Evolutionary conservation across 139 green algal genomes (phyloP).

Genomic region (Desmodesmus armatus): DNA sequence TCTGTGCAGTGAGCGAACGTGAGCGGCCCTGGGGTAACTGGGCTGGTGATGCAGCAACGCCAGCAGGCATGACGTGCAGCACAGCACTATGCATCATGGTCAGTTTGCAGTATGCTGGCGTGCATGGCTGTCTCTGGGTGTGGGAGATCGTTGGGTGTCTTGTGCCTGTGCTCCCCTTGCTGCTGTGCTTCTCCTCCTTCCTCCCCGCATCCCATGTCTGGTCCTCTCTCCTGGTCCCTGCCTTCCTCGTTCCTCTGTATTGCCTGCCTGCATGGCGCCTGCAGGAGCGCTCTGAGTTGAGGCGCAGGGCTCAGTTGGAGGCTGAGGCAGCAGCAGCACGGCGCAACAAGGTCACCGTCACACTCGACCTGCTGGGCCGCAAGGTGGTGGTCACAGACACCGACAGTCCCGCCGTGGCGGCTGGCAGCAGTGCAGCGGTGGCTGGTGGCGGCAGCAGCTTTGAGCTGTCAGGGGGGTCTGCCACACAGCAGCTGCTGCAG

Average conservation of each 20-base stretch:
- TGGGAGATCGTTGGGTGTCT: too few species aligned
- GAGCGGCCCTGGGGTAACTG: neutral
- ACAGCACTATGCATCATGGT: neutral
- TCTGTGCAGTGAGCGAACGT: too few species aligned
- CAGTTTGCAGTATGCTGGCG: neutral
- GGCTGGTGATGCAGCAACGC: neutral
- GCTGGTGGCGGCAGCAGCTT: slow-evolving; percentile 5
- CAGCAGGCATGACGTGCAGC: neutral
- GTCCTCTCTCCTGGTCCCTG: too few species aligned
- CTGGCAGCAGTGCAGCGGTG: neutral
- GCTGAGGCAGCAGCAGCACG: slow-evolving; percentile 75
- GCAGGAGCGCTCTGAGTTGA: slow-evolving; percentile 79
- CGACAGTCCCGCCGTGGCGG: neutral
- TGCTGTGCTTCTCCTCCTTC: neutral
- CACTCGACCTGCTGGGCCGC: slow-evolving; percentile 88
- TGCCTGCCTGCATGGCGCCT: neutral
- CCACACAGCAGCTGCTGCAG: slow-evolving; percentile 6
- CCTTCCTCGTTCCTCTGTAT: neutral
- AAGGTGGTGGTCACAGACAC: slow-evolving; percentile 55
- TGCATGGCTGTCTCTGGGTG: too few species aligned
- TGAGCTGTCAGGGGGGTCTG: neutral
- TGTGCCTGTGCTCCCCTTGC: neutral
- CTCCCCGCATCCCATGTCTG: too few species aligned
- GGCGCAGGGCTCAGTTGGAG: slow-evolving; percentile 53
- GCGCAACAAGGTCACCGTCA: slow-evolving; percentile 71